Conservation (phyloP, 306 rosid genomes). For the Lathyrus sativus region DNA sequence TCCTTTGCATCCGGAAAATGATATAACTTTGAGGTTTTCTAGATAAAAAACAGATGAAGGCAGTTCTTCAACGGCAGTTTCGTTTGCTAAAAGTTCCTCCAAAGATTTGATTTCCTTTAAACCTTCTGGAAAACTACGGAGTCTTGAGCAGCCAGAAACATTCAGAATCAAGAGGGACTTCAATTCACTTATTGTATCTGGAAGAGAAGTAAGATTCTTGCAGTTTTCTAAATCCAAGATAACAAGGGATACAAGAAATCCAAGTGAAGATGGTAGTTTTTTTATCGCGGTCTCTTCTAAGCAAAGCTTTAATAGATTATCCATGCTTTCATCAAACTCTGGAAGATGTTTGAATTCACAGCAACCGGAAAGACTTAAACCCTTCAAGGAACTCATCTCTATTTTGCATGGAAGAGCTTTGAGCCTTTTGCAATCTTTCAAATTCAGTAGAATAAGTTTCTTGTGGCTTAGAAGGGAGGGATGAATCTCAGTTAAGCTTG, state of each 20-base stretch:
- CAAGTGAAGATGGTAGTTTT: slow-evolving; percentile 38
- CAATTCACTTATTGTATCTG: slow-evolving; percentile 35
- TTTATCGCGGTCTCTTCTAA: slow-evolving; percentile 36
- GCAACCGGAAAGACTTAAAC: slow-evolving; percentile 41
- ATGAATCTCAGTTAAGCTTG: slow-evolving; percentile 37
- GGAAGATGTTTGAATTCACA: slow-evolving; percentile 33
- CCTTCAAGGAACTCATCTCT: slow-evolving; percentile 38
- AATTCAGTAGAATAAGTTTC: slow-evolving; percentile 31
- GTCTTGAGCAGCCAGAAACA: slow-evolving; percentile 41
- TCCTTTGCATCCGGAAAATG: slow-evolving; percentile 40
- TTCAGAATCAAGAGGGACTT: slow-evolving; percentile 36
- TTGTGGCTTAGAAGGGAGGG: slow-evolving; percentile 33
- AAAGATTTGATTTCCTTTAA: slow-evolving; percentile 30
- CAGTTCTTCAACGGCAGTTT: slow-evolving; percentile 37
- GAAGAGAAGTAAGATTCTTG: slow-evolving; percentile 42
- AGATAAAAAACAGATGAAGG: slow-evolving; percentile 36
- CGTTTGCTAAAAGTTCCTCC: slow-evolving; percentile 35
- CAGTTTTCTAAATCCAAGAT: slow-evolving; percentile 33
- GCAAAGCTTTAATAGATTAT: slow-evolving; percentile 12
- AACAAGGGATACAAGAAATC: slow-evolving; percentile 37
- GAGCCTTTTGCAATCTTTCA: slow-evolving; percentile 46
- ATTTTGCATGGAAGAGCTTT: slow-evolving; percentile 42
- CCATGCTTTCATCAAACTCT: slow-evolving; percentile 41
- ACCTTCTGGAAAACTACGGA: slow-evolving; percentile 31
- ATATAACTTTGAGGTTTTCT: slow-evolving; percentile 31